phyloP scores from a whole-genome alignment of 192 early-diverging fungal species.

The Linnemannia elongata region DNA sequence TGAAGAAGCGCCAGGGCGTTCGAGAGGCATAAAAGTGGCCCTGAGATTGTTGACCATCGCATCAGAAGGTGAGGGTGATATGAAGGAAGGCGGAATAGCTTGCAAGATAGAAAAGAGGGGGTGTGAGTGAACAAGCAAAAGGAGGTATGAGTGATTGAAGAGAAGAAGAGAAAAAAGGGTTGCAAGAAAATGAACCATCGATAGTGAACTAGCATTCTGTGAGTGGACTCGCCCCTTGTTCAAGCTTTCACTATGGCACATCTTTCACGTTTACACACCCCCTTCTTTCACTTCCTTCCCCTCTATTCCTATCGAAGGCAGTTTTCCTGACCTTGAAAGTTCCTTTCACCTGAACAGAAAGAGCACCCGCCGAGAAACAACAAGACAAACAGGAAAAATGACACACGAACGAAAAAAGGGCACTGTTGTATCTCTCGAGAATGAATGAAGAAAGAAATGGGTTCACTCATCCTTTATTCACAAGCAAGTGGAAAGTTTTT shows the following conservation, averaged over 20 bases:
- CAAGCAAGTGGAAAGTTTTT: constrained; percentile 30
- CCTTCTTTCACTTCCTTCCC: background rate
- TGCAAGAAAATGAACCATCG: background rate
- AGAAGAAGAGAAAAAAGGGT: background rate
- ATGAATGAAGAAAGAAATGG: constrained; percentile 28
- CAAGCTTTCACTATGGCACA: background rate
- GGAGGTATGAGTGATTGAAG: background rate
- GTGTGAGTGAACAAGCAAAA: constrained; percentile 1
- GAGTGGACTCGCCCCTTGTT: background rate
- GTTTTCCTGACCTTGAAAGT: background rate
- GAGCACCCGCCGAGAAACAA: background rate
- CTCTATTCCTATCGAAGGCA: background rate
- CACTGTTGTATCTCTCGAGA: background rate
- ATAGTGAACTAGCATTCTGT: background rate
- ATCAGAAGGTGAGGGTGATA: background rate
- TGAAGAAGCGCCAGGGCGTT: constrained; percentile 8
- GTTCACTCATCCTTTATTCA: constrained; percentile 54
- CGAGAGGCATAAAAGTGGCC: constrained; percentile 14
- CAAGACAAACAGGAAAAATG: background rate
- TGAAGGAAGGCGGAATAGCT: background rate
- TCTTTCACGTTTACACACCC: background rate
- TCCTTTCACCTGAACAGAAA: background rate
- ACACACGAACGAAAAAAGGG: background rate
- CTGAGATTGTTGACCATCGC: constrained; percentile 11
- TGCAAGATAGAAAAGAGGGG: background rate